Evolutionary conservation across 306 rosid species (phyloP), one percentile per base, ranked within the genome.

Genomic region (Rosa lucieae): DNA sequence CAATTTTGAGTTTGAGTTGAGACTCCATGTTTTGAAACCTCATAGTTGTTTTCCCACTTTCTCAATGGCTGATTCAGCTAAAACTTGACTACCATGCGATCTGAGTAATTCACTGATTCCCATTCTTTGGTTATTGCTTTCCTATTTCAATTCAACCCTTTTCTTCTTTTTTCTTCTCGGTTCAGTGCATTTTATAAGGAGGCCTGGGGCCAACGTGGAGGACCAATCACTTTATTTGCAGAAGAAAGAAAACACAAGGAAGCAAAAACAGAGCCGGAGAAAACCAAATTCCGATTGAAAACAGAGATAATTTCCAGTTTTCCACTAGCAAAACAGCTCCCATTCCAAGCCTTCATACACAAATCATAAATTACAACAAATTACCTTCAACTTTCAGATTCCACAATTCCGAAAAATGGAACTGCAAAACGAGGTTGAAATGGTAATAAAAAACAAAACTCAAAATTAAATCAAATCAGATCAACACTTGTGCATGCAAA

Each of bases 311-410:
- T 44, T 46, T 46, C 29, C 61, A 63, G 15, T 46, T 44, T 46
- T 46, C 29, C 61, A 63, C 21, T 46, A 17, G 61, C 71, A 69
- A 47, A 58, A 73, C 44, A 56, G 63, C 56, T 43, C 69, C 72
- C 14, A 12, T 35, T 15, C 46, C 29, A 29, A 43, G 78, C 39
- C 35, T 74, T 56, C 49, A 15, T 59, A 23, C 48, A 74, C n/a
- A 75, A 61, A 70, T 35, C 62, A 23, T n/a, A 51, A 70, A 17
- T 13, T 32, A 47, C 68, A 67, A 47, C 83, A 74, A 74, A 39
- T 74, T 23, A 26, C 14, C 52, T n/a, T 29, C 78, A 70, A 61
- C 47, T 58, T 74, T 14, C 71, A 9, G 37, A 13, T 67, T 74
- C 40, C 62, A 74, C 52, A 6, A 56, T 53, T 51, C 21, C 13